Evolutionary conservation across 768 basidiomycete species (phyloP), one percentile per base, ranked within the genome.

Genomic region (Terana coerulea): DNA sequence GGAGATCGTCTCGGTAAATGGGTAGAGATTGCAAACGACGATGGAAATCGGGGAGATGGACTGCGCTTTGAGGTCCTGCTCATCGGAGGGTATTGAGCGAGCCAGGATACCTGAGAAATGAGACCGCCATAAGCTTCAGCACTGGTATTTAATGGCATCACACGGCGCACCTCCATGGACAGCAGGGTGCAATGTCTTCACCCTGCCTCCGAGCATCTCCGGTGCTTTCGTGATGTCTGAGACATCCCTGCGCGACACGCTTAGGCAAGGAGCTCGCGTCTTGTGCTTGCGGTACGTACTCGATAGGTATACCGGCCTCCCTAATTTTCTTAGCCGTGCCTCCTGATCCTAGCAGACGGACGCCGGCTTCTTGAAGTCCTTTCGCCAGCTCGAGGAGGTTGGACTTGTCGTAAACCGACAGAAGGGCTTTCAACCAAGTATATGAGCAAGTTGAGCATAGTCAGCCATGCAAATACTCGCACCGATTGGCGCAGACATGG

Each of bases 1-100:
- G 0, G 95, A 80, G 66, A 95, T 90, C 42, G 95, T 97, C 19
- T 84, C 81, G 28, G 89, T 83, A 74, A 99, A 99, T 0, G 97
- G 97, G 75, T 99, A 98, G 47, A 99, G 83, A 68, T 99, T 99
- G 83, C 97, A 99, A 55, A 97, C 94, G 51, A 99, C 95, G 73
- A 99, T 88, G 50, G 88, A 85, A 72, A 98, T 98, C 55, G 91
- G 90, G 5, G 89, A 81, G 69, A 99, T 98, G 52, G 75, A 75
- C 63, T 95, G 93, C 6, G 84, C 75, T 25, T 79, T 72, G 46
- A 98, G 80, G 67, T 99, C 97, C 48, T 79, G 75, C 58, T 93
- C 80, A 70, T 99, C 97, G 9, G 92, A 92, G 3, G 88, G 82
- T 58, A 94, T 95, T 46, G 86, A 79, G 17, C 97, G 86, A 5